phyloP scores from a whole-genome alignment of 495 filamentous ascomycete genomes.

The Neurospora sp. region DNA sequence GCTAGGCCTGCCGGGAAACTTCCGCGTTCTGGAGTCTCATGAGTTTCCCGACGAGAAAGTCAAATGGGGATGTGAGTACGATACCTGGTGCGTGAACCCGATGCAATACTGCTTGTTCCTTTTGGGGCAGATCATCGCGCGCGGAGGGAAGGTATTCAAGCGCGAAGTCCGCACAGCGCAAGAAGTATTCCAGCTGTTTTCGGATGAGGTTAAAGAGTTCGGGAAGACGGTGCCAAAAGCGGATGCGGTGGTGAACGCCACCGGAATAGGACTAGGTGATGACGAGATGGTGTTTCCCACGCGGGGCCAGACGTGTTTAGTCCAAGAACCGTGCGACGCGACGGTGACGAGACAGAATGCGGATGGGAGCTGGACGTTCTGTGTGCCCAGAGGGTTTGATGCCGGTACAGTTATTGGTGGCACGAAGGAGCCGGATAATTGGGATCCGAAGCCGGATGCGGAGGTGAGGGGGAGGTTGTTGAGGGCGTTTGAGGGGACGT shows the following conservation, averaged over 20 bases:
- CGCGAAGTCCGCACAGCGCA: slow-evolving; percentile 15
- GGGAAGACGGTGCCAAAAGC: slow-evolving; percentile 7
- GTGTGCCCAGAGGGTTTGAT: slow-evolving; percentile 43
- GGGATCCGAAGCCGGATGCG: slow-evolving; percentile 37
- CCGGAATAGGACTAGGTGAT: slow-evolving; percentile 45
- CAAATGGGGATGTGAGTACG: slow-evolving; percentile 46
- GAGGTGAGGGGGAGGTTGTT: slow-evolving; percentile 41
- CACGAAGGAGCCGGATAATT: slow-evolving; percentile 50
- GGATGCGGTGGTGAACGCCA: slow-evolving; percentile 48
- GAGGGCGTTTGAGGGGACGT: slow-evolving; percentile 25
- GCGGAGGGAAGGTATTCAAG: slow-evolving; percentile 35
- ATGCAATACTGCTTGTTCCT: slow-evolving; percentile 51
- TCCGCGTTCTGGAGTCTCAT: slow-evolving; percentile 24
- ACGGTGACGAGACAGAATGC: slow-evolving; percentile 51
- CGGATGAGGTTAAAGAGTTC: no score
- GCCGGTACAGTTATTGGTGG: slow-evolving; percentile 56
- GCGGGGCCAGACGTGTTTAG: slow-evolving; percentile 38
- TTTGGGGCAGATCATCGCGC: slow-evolving; percentile 40
- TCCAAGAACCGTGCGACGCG: slow-evolving; percentile 27
- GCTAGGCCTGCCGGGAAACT: slow-evolving; percentile 33
- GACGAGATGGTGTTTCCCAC: slow-evolving; percentile 47
- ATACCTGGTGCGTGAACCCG: slow-evolving; percentile 49
- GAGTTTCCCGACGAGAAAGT: slow-evolving; percentile 38
- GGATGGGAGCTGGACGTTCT: slow-evolving; percentile 52
- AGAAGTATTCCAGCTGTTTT: slow-evolving; percentile 21